Conservation (phyloP, 2,329 filamentous ascomycete species). For the Ceratocystis lukuohia region DNA sequence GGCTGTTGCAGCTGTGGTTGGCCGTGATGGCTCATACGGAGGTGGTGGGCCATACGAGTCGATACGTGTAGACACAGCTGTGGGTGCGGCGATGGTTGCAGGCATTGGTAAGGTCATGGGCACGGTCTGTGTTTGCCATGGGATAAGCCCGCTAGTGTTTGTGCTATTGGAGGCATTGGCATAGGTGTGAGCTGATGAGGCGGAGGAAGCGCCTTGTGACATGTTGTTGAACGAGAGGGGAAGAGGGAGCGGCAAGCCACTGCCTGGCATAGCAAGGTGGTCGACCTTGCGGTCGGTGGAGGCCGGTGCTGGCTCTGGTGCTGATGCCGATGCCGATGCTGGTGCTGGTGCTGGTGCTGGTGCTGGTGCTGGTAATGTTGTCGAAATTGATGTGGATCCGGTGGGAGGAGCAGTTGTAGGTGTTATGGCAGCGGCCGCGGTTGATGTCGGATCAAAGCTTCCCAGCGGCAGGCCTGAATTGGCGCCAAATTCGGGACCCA, state of each 20-base stretch:
- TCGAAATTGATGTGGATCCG: background rate
- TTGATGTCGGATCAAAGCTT: background rate
- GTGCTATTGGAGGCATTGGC: background rate
- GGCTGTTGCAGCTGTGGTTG: constrained; percentile 7
- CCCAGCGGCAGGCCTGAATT: background rate
- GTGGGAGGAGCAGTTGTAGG: background rate
- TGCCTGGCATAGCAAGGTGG: constrained; percentile 18
- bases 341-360: background rate
- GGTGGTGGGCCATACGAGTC: constrained; percentile 16
- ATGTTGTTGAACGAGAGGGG: background rate
- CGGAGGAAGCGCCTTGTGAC: constrained; percentile 13
- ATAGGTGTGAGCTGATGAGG: background rate
- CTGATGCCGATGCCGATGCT: background rate
- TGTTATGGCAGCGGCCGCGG: background rate
- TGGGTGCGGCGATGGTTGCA: background rate
- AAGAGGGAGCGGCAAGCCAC: constrained; percentile 12
- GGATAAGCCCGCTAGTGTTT: background rate
- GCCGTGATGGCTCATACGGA: constrained; percentile 16
- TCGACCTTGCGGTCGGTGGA: constrained; percentile 14
- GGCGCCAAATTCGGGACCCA: background rate
- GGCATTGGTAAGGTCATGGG: background rate
- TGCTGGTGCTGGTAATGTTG: background rate
- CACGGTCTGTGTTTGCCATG: constrained; percentile 10
- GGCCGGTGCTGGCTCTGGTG: background rate
- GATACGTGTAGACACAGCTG: background rate